phyloP scores from a whole-genome alignment of 2,329 filamentous ascomycete genomes.

The Phialophora macrospora region DNA sequence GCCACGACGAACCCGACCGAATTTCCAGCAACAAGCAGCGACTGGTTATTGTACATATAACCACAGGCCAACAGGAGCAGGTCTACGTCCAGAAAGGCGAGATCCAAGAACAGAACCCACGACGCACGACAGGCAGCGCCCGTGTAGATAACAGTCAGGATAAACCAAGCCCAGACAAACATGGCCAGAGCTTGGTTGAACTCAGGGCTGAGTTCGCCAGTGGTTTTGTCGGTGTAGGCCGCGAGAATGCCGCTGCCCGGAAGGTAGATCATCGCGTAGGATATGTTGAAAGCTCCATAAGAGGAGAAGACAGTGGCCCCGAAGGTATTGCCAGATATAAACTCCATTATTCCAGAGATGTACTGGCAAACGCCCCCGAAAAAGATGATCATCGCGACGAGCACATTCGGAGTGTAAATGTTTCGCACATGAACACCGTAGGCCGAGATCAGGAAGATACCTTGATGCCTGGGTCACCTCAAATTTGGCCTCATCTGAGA shows the following conservation, averaged over 20 bases:
- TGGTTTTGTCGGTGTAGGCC: conserved; percentile 45
- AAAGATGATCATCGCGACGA: conserved; percentile 47
- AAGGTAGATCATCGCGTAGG: conserved; percentile 49
- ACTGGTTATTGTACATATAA: conserved; percentile 36
- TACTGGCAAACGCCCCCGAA: conserved; percentile 45
- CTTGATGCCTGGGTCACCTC: conserved; percentile 7
- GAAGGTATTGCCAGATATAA: conserved; percentile 41
- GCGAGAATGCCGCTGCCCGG: conserved; percentile 47
- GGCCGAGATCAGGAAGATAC: conserved; percentile 40
- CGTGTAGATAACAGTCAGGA: conserved; percentile 40
- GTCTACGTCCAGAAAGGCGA: conserved; percentile 40
- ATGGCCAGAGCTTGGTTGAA: conserved; percentile 41
- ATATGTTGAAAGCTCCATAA: conserved; percentile 50
- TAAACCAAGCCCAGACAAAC: conserved; percentile 43
- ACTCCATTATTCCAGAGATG: conserved; percentile 41
- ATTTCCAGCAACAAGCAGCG: conserved; percentile 37
- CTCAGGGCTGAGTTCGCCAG: conserved; percentile 37
- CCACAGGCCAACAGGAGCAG: conserved; percentile 40
- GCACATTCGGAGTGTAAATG: conserved; percentile 40
- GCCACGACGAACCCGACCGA: conserved; percentile 40
- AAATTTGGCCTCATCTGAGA: not conserved
- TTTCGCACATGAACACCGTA: conserved; percentile 39
- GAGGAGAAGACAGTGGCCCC: conserved; percentile 48
- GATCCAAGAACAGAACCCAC: conserved; percentile 40
- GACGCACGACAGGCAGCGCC: conserved; percentile 39